Evolutionary conservation across 129 eudicot genomes (phyloP).

Genomic region (Flaveria robusta): DNA sequence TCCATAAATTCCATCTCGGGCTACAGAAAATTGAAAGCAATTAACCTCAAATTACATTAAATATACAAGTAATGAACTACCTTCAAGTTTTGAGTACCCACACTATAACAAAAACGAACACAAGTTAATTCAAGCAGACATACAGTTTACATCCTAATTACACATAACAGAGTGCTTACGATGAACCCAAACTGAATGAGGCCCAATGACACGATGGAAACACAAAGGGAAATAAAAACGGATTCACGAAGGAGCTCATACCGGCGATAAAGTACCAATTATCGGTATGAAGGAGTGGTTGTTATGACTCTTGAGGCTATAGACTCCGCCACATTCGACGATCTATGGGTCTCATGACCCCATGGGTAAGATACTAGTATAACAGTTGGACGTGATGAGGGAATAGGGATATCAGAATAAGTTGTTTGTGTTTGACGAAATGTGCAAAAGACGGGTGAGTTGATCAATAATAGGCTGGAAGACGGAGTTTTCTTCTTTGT

Average conservation of each 20-base stretch:
- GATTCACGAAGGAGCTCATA: conserved; percentile 16
- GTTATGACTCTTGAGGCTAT: conserved; percentile 68
- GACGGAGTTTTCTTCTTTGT: conserved; percentile 9
- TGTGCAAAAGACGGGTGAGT: conserved; percentile 32
- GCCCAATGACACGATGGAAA: conserved; percentile 66
- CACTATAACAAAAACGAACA: conserved; percentile 44
- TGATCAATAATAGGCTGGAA: conserved; percentile 24
- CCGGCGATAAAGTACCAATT: conserved; percentile 73
- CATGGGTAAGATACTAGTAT: conserved; percentile 10
- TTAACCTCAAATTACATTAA: too few species aligned
- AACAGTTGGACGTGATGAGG: conserved; percentile 15
- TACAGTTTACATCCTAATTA: neutral
- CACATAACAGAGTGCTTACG: conserved; percentile 26
- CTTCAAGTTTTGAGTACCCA: too few species aligned
- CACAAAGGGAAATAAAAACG: conserved; percentile 64
- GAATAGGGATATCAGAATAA: conserved; percentile 18
- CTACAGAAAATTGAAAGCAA: too few species aligned
- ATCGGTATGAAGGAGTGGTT: conserved; percentile 80
- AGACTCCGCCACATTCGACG: conserved; percentile 41
- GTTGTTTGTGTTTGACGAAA: conserved; percentile 37
- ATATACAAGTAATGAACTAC: too few species aligned
- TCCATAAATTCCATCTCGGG: too few species aligned
- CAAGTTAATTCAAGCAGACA: neutral
- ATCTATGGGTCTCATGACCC: conserved; percentile 43
- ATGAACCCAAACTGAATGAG: conserved; percentile 87